Conservation (phyloP, 2,329 filamentous ascomycete genomes). For the Phialocephala sp. region DNA sequence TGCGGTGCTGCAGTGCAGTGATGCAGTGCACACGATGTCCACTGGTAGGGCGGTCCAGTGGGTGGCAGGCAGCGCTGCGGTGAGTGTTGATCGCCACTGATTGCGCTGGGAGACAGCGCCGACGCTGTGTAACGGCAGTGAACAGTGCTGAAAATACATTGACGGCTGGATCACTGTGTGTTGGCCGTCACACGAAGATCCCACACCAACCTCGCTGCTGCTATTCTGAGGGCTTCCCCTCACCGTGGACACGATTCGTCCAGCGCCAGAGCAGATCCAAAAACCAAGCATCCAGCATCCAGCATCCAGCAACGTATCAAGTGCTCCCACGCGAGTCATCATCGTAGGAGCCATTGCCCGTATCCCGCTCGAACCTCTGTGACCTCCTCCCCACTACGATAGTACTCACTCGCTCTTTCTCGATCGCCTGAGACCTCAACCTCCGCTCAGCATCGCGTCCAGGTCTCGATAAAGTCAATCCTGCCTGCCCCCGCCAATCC, state of each 20-base stretch:
- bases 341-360: not conserved
- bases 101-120: too few species aligned
- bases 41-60: not conserved
- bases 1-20: not conserved
- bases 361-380: not conserved
- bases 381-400: not conserved
- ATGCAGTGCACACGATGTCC: not conserved
- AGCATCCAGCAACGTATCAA: too few species aligned
- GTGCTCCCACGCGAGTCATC: not conserved
- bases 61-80: not conserved
- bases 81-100: not conserved
- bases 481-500: not conserved
- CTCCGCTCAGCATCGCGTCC: not conserved
- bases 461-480: not conserved
- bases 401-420: too few species aligned
- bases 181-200: constrained; percentile 1
- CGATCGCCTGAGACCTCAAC: not conserved
- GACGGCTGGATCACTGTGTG: not conserved
- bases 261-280: not conserved
- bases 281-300: not conserved
- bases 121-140: not conserved
- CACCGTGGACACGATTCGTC: not conserved
- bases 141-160: not conserved
- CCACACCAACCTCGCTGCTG: not conserved
- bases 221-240: not conserved